Conservation (phyloP, 1,284 basidiomycete species). For the Rhodotorula sp. region DNA sequence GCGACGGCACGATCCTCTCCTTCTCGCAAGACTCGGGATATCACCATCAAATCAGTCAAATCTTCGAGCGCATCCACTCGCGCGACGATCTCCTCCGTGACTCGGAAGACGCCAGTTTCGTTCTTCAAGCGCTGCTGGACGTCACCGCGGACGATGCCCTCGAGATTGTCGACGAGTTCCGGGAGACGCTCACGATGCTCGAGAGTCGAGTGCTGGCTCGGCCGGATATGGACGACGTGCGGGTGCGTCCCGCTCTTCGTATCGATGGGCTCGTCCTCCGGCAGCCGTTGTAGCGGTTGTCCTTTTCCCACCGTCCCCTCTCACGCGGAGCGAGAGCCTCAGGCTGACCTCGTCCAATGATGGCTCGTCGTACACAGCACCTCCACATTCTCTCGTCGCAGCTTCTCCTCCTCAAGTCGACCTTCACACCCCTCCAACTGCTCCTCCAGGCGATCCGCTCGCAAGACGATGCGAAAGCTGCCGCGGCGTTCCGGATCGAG, state of each 20-base stretch:
- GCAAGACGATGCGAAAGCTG: conserved; percentile 35
- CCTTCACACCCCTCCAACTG: conserved; percentile 24
- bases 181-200: conserved; percentile 19
- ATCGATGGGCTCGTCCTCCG: no score
- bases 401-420: conserved; percentile 38
- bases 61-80: conserved; percentile 30
- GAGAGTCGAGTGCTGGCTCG: conserved; percentile 17
- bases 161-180: conserved; percentile 32
- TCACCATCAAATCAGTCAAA: conserved; percentile 16
- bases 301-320: neutral
- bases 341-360: neutral
- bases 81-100: conserved; percentile 29
- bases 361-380: neutral
- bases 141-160: conserved; percentile 21
- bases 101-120: conserved; percentile 27
- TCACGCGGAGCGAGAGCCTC: no score
- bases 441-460: conserved; percentile 24
- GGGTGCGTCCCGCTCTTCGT: conserved; percentile 1
- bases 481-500: conserved; percentile 19
- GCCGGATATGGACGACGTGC: conserved; percentile 29
- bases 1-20: conserved; percentile 26
- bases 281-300: no score
- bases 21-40: conserved; percentile 34
- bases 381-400: conserved; percentile 32
- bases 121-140: conserved; percentile 34